Evolutionary conservation across 345 rosid genomes (phyloP).

Genomic region (Bruguiera gymnorhiza): DNA sequence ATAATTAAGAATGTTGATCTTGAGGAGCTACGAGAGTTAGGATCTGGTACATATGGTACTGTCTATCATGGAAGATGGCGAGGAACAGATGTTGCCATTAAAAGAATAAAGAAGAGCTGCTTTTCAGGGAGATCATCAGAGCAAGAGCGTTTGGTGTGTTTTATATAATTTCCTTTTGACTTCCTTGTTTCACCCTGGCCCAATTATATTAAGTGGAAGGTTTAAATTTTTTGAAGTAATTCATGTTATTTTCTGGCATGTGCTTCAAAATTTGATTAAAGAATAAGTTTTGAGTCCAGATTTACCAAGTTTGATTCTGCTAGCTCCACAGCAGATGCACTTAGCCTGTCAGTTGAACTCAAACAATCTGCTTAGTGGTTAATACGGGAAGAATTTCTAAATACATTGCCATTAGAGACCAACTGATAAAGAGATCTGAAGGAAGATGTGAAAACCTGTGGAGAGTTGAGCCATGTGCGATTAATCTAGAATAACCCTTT

Average conservation of each 20-base stretch:
- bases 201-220: too few relatives aligned
- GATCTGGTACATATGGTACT: conserved; percentile 74
- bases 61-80: conserved; percentile 79
- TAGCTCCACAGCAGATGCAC: too few relatives aligned
- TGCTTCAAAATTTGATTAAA: not conserved
- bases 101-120: conserved; percentile 61
- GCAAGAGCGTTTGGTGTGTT: conserved; percentile 65
- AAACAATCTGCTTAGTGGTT: not conserved
- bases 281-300: too few relatives aligned
- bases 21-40: conserved; percentile 60
- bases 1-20: conserved; percentile 61
- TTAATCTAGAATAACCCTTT: too few relatives aligned
- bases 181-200: not conserved
- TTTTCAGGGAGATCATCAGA: conserved; percentile 61
- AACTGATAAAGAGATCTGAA: too few relatives aligned
- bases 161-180: conserved; percentile 9
- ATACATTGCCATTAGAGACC: not conserved
- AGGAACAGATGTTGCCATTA: conserved; percentile 75
- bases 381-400: not conserved
- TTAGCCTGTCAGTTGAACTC: conserved; percentile 1
- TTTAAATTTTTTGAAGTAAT: too few relatives aligned
- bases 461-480: too few relatives aligned
- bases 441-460: too few relatives aligned
- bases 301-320: too few relatives aligned
- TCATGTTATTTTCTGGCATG: not conserved